A percentile compares a stretch with the other conserved stretches of the same genome.
Evolutionary conservation across 202 grass and related monocot species (phyloP).

Genomic region (Musa balbisiana): DNA sequence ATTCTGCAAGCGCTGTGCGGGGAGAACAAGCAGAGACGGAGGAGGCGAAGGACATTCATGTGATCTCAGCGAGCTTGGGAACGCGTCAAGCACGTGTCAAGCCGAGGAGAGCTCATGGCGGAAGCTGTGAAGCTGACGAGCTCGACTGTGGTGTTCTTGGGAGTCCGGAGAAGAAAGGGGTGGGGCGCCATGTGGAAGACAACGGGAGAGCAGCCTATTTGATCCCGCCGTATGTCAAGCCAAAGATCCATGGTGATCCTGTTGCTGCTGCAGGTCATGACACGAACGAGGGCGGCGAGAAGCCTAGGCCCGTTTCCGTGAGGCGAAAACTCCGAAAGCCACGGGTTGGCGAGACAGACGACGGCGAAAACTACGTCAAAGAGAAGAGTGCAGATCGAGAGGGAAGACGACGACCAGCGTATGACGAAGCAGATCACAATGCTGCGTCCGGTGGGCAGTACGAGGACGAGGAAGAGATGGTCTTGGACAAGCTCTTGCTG

Average conservation of each 20-base stretch:
- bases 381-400: slow-evolving; percentile 23
- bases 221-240: slow-evolving; percentile 32
- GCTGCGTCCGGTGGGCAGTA: neutral
- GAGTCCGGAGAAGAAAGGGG: slow-evolving; percentile 28
- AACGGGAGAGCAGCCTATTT: slow-evolving; percentile 38
- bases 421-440: neutral
- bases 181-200: slow-evolving; percentile 30
- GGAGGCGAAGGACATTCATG: slow-evolving; percentile 80
- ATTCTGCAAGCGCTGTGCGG: slow-evolving; percentile 20
- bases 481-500: slow-evolving; percentile 73
- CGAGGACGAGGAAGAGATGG: slow-evolving; percentile 53
- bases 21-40: slow-evolving; percentile 45
- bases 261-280: slow-evolving; percentile 3
- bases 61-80: slow-evolving; percentile 39
- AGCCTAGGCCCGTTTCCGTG: slow-evolving; percentile 42
- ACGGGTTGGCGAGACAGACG: slow-evolving; percentile 20
- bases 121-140: slow-evolving; percentile 25
- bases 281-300: slow-evolving; percentile 23
- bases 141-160: slow-evolving; percentile 12
- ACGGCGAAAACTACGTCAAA: slow-evolving; percentile 1
- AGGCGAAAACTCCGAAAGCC: slow-evolving; percentile 48
- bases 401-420: too few relatives aligned
- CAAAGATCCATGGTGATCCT: slow-evolving; percentile 11
- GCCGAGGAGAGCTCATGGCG: slow-evolving; percentile 31
- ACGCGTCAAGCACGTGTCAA: slow-evolving; percentile 15